Conservation (phyloP, 2,329 filamentous ascomycete genomes). For the Alternaria triticimaculans region DNA sequence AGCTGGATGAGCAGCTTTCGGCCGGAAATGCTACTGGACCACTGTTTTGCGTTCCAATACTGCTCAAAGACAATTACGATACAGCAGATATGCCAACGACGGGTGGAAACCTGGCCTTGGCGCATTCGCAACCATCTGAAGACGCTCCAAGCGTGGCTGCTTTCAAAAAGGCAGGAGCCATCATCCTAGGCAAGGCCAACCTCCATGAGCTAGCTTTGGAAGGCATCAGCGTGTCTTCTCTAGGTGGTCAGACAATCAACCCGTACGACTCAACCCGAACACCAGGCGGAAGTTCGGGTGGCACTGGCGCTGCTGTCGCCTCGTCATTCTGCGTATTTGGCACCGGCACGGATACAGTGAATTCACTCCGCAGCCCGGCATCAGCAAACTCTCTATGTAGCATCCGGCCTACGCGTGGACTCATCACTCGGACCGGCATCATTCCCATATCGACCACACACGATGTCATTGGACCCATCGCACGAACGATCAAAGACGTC, state of each 20-base stretch:
- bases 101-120: conserved; percentile 60
- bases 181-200: conserved; percentile 65
- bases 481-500: conserved; percentile 58
- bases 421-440: conserved; percentile 60
- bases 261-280: conserved; percentile 71
- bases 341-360: conserved; percentile 67
- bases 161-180: conserved; percentile 58
- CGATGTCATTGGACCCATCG: conserved; percentile 64
- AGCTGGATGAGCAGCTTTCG: conserved; percentile 56
- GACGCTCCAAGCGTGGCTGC: conserved; percentile 60
- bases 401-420: conserved; percentile 62
- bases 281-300: conserved; percentile 69
- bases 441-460: conserved; percentile 65
- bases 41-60: conserved; percentile 67
- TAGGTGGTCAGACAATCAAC: conserved; percentile 70
- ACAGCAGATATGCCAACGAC: conserved; percentile 64
- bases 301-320: conserved; percentile 66
- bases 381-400: conserved; percentile 67
- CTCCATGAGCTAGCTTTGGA: conserved; percentile 70
- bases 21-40: conserved; percentile 58
- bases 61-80: conserved; percentile 71
- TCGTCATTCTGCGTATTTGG: conserved; percentile 65
- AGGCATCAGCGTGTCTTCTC: conserved; percentile 66
- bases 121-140: conserved; percentile 53
- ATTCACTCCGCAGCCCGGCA: conserved; percentile 65